Conservation (phyloP, 148 eudicot species). For the Rhododendron ferrugineum region DNA sequence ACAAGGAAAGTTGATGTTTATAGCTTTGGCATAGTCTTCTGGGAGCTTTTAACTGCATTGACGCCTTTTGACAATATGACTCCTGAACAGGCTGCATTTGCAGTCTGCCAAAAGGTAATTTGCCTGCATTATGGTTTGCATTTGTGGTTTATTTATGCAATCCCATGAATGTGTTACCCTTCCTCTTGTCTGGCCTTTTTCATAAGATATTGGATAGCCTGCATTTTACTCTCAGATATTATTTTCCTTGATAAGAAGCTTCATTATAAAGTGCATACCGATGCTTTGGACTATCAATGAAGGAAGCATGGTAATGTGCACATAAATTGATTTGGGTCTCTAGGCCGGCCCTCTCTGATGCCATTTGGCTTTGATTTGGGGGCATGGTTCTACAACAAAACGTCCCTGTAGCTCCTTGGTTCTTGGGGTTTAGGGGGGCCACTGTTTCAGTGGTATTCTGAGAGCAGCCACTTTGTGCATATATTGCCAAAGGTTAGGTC, state of each 20-base stretch:
- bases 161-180: not conserved
- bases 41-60: constrained; percentile 95
- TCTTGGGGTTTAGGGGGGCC: too few species aligned
- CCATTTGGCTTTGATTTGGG: too few species aligned
- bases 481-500: too few species aligned
- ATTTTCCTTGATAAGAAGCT: not conserved
- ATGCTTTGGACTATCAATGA: too few species aligned
- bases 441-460: too few species aligned
- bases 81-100: constrained; percentile 99
- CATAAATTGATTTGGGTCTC: too few species aligned
- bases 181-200: not conserved
- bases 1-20: constrained; percentile 98
- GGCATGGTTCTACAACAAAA: too few species aligned
- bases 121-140: not conserved
- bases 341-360: too few species aligned
- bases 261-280: too few species aligned
- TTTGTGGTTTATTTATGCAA: not conserved
- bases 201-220: not conserved
- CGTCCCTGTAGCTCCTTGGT: too few species aligned
- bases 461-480: too few species aligned
- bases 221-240: not conserved
- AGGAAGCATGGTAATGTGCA: too few species aligned
- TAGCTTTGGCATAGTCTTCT: constrained; percentile 89
- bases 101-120: constrained; percentile 95
- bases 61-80: constrained; percentile 92